Conservation (phyloP, 805 yeast genomes). For the Candida pseudoglaebosa region DNA sequence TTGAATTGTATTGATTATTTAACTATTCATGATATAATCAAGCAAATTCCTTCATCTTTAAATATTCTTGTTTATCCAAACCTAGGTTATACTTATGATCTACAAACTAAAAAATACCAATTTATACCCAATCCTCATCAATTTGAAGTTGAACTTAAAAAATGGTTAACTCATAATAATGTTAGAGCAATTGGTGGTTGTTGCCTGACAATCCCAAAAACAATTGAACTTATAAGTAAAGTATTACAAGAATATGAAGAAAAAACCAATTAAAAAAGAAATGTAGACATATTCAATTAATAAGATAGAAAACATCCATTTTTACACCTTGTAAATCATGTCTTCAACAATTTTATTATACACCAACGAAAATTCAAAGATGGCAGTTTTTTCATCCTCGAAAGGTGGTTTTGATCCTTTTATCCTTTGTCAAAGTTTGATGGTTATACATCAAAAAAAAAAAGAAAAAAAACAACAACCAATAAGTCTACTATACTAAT, state of each 20-base stretch:
- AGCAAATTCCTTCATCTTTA: constrained; percentile 13
- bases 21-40: constrained; percentile 38
- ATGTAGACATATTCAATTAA: not conserved
- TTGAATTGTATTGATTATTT: constrained; percentile 61
- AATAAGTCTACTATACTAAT: too few species aligned
- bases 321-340: too few species aligned
- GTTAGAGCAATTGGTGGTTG: constrained; percentile 67
- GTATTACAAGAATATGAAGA: not conserved
- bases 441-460: too few species aligned
- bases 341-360: too few species aligned
- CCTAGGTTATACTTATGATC: constrained; percentile 66
- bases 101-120: constrained; percentile 30
- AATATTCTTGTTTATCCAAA: constrained; percentile 68
- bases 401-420: too few species aligned
- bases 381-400: too few species aligned
- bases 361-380: too few species aligned
- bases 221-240: constrained; percentile 17
- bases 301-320: too few species aligned
- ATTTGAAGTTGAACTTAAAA: constrained; percentile 17
- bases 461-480: too few species aligned
- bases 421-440: too few species aligned
- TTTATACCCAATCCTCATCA: not conserved
- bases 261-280: too few species aligned
- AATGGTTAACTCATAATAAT: constrained; percentile 39
- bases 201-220: constrained; percentile 60